Conservation (phyloP, 2,329 filamentous ascomycete genomes). For the Fonsecaea nubica region DNA sequence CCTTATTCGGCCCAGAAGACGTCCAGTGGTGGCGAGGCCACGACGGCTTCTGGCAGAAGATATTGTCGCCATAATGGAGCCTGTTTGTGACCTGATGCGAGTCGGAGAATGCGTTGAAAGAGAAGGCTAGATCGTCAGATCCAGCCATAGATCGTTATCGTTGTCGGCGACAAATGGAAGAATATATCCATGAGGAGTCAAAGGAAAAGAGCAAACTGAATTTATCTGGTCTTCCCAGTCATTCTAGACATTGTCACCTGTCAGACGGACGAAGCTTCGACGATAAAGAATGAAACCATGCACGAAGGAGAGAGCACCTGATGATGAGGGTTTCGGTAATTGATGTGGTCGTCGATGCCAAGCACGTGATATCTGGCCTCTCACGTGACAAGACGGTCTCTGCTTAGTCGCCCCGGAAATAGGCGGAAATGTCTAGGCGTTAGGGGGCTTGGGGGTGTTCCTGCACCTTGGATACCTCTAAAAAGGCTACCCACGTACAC, state of each 20-base stretch:
- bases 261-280: not conserved
- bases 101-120: not conserved
- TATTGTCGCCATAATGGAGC: not conserved
- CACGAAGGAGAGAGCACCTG: not conserved
- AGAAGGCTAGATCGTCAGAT: not conserved
- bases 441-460: too few species aligned
- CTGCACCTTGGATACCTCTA: too few species aligned
- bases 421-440: not conserved
- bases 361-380: not conserved
- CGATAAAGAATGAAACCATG: not conserved
- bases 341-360: not conserved
- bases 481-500: too few species aligned
- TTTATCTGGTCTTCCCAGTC: not conserved
- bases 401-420: not conserved
- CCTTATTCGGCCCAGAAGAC: conserved; percentile 3
- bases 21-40: not conserved
- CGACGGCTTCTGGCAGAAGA: not conserved
- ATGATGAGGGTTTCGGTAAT: not conserved
- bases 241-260: not conserved
- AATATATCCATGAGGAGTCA: not conserved
- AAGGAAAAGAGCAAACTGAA: not conserved
- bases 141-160: not conserved
- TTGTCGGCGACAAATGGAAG: not conserved
- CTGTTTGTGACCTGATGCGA: not conserved
- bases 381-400: not conserved